Evolutionary conservation across 106 monocot genomes (phyloP), one percentile per base, ranked within the genome.

Genomic region (Platanthera guangdongensis): DNA sequence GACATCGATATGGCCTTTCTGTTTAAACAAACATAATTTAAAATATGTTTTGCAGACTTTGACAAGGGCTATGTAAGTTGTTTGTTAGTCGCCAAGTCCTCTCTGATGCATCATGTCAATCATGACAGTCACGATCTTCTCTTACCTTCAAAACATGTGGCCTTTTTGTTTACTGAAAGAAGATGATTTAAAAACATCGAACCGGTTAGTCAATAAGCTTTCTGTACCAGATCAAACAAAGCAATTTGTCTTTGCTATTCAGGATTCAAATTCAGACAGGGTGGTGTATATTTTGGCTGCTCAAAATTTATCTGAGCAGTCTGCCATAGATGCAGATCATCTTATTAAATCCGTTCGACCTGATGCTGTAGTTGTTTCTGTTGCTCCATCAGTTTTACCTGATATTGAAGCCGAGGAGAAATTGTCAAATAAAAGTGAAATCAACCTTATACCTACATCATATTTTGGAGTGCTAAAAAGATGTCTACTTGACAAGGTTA

Each of bases 181-280:
- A 12, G 92, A 90, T 75, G 95, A 95, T 74, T 80, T 95, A 62
- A 86, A 86, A 78, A 51, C 81, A 68, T 95, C 90, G 7, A 84
- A 67, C 39, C 74, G 72, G 77, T 65, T 92, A 57, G 81, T 95
- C 69, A 59, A 62, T 11, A 50, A 46, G 69, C 88, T 95, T 78
- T 75, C 88, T 39, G 68, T 95, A 45, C 87, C 95, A 6, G 90
- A 95, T 50, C 80, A 82, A 54, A 87, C 90, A 39, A 94, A 94
- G 63, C 83, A 88, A 47, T 94, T 94, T 81, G 83, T 91, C 15
- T 90, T 88, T 75, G 90, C 90, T 67, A 63, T 87, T 18, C 77
- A 78, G 14, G 88, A 86, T 60, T 83, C 84, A 7, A 75, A 81
- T 71, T 83, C 79, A 9, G 21, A 80, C 25, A 55, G 75, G 45